These are phyloP conservation scores for Butyriboletus appendiculatus DNA, from an alignment of 1,284 basidiomycete genomes.

Conservation along the genomic window DNA sequence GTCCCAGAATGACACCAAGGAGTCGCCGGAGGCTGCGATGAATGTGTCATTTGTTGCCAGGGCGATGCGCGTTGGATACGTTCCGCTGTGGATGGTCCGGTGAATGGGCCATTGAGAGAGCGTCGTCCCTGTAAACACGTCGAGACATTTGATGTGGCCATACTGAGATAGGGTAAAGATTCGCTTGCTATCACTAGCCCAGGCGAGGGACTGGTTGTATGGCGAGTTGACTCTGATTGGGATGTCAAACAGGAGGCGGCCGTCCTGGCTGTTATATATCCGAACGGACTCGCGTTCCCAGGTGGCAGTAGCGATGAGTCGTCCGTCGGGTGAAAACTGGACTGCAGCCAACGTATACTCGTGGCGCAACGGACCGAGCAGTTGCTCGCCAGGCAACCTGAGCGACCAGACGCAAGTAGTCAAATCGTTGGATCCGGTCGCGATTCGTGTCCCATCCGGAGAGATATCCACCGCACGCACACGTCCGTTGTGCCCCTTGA, in stretches of 20 bases:
- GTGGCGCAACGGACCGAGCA: background rate
- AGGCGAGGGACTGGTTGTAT: conserved; percentile 4
- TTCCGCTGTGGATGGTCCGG: no score
- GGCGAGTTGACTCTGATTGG: background rate
- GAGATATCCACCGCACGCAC: background rate
- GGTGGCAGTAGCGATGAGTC: conserved; percentile 6
- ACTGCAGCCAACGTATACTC: no score
- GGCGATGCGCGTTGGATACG: background rate
- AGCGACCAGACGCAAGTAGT: background rate
- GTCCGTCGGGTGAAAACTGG: background rate
- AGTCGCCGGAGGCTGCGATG: background rate
- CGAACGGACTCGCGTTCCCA: background rate
- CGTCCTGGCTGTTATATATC: conserved; percentile 4
- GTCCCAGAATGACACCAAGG: conserved; percentile 17
- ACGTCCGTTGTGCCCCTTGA: no score
- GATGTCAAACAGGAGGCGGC: background rate
- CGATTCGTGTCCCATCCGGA: background rate
- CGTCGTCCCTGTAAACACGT: background rate
- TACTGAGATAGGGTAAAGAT: background rate
- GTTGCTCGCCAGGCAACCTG: background rate
- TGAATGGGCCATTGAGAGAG: conserved; percentile 11
- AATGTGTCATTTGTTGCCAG: conserved; percentile 5
- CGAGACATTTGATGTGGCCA: background rate
- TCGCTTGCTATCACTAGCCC: background rate
- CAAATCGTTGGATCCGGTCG: background rate